Evolutionary conservation across 345 rosid species (phyloP).

Genomic region (Sonneratia alba): DNA sequence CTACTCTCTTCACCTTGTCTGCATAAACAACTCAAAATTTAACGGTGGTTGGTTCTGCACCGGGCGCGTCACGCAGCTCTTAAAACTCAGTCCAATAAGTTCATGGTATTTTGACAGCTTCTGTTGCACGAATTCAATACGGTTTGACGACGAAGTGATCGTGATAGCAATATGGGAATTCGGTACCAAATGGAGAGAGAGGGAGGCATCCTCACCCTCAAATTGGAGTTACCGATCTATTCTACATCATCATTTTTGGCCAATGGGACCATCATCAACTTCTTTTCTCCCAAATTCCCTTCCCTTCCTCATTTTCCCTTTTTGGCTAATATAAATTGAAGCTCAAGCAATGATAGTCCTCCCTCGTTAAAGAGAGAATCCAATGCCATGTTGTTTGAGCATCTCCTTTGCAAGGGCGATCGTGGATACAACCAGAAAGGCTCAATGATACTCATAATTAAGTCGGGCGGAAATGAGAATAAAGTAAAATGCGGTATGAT

Average conservation of each 20-base stretch:
- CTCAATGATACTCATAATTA: no score
- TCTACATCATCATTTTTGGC: background rate
- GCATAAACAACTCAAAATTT: no score
- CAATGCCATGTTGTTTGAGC: conserved; percentile 6
- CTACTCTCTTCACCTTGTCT: no score
- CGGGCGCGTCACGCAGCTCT: no score
- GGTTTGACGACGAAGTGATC: background rate
- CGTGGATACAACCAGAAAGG: no score
- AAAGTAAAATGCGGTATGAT: no score
- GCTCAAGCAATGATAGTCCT: background rate
- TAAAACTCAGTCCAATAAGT: no score
- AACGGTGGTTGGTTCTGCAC: no score
- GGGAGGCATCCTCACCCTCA: background rate
- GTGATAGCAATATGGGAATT: background rate
- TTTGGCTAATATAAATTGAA: background rate
- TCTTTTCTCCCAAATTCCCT: background rate
- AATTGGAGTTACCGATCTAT: background rate
- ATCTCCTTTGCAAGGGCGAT: background rate
- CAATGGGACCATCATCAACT: background rate
- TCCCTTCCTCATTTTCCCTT: background rate
- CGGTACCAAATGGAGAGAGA: background rate
- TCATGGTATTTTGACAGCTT: no score
- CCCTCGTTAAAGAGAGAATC: conserved; percentile 7
- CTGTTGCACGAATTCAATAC: no score
- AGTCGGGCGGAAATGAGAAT: no score